Percentiles rank a stretch among this genome's conserved stretches.
These are phyloP conservation scores for Lolium multiflorum DNA, from an alignment of 176 grass and related monocot genomes.

Conservation along the genomic window DNA sequence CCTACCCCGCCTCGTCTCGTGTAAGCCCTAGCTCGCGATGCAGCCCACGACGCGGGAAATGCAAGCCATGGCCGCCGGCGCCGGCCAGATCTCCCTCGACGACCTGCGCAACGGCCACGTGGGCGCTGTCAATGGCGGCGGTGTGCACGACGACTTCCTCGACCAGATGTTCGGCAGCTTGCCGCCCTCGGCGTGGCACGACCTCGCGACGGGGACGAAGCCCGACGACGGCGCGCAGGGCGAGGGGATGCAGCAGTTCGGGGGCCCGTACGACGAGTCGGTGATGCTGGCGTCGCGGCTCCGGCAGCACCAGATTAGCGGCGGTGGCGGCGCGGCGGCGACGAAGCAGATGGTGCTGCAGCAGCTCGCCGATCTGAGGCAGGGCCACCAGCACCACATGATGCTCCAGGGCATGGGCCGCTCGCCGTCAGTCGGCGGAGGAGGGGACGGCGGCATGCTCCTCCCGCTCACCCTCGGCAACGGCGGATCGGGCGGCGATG, in stretches of 20 bases:
- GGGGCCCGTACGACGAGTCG: conserved; percentile 72
- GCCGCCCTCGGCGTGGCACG: conserved; percentile 71
- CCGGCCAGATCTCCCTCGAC: conserved; percentile 59
- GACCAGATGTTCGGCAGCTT: conserved; percentile 81
- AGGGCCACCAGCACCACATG: conserved; percentile 59
- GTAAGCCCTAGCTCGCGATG: conserved; percentile 59
- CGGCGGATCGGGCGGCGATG: conserved; percentile 52
- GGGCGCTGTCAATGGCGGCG: conserved; percentile 15
- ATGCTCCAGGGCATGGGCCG: conserved; percentile 58
- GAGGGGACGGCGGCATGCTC: conserved; percentile 42
- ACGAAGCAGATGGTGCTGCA: conserved; percentile 76
- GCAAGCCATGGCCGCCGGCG: conserved; percentile 57
- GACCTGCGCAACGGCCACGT: conserved; percentile 41
- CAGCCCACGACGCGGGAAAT: conserved; percentile 65
- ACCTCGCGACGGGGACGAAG: conserved; percentile 39
- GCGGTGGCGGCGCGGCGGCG: conserved; percentile 31
- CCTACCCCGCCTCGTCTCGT: conserved; percentile 9
- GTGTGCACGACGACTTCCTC: conserved; percentile 83
- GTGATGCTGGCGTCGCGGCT: conserved; percentile 74
- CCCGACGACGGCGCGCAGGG: conserved; percentile 37
- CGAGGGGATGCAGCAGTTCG: conserved; percentile 54
- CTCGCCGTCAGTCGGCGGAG: conserved; percentile 35
- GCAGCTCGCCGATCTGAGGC: conserved; percentile 59
- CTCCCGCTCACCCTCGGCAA: conserved; percentile 63
- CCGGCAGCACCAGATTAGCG: conserved; percentile 87